phyloP scores from a whole-genome alignment of 495 filamentous ascomycete genomes.

The Penicillium steckii region DNA sequence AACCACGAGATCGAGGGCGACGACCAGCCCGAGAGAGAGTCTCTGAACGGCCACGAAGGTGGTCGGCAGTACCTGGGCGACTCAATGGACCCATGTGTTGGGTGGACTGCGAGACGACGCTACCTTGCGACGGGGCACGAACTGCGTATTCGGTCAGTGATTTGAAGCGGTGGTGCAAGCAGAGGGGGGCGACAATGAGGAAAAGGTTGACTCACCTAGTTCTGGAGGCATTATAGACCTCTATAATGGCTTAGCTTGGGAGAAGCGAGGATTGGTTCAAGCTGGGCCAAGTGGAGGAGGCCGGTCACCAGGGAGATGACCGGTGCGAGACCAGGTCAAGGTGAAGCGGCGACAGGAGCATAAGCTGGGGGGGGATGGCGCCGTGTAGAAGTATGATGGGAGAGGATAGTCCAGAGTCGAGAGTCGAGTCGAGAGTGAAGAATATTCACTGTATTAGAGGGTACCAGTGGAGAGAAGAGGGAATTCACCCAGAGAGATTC shows the following conservation, averaged over 20 bases:
- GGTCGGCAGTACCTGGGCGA: slow-evolving; percentile 47
- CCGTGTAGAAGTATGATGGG: background rate
- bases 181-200: background rate
- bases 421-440: no score
- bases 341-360: slow-evolving; percentile 12
- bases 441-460: no score
- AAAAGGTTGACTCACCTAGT: slow-evolving; percentile 19
- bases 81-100: slow-evolving; percentile 37
- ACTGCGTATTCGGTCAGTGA: no score
- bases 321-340: slow-evolving; percentile 5
- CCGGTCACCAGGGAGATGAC: slow-evolving; percentile 32
- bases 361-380: background rate
- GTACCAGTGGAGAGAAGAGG: no score
- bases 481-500: no score
- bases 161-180: no score
- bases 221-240: slow-evolving; percentile 24
- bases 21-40: slow-evolving; percentile 61
- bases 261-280: slow-evolving; percentile 8
- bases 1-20: slow-evolving; percentile 74
- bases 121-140: slow-evolving; percentile 30
- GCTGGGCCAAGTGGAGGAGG: slow-evolving; percentile 25
- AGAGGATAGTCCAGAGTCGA: background rate
- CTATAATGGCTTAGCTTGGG: background rate
- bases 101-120: slow-evolving; percentile 38
- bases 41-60: slow-evolving; percentile 56